Evolutionary conservation across 148 eudicot species (phyloP).

Genomic region (Rheum nobile): DNA sequence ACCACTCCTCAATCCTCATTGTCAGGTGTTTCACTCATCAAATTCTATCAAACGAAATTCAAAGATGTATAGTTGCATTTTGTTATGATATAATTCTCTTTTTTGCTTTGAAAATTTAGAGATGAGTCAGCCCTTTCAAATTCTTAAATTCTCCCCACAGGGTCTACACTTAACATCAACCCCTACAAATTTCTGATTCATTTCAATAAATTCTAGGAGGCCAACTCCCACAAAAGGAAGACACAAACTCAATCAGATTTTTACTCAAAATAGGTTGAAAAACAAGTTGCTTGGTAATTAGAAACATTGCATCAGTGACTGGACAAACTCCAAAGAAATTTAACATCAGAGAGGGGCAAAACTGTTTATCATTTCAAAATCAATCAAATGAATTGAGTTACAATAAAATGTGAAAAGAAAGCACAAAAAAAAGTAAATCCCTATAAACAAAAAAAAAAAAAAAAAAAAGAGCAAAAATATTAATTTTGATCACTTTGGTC

Average conservation of each 20-base stretch:
- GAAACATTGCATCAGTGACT: neutral
- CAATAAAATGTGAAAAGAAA: neutral
- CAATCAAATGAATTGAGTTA: neutral
- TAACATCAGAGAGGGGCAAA: neutral
- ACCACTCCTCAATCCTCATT: no score
- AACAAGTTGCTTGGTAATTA: neutral
- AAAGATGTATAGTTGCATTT: neutral
- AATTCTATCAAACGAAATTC: neutral
- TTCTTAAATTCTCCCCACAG: no score
- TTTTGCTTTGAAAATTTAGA: no score
- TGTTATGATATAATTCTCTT: neutral
- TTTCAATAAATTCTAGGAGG: no score
- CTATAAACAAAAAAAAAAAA: neutral
- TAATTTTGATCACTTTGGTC: constrained; percentile 4
- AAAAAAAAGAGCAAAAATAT: neutral
- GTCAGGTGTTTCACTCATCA: neutral
- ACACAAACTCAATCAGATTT: no score
- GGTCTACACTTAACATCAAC: neutral
- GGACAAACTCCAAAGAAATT: neutral
- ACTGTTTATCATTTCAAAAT: neutral
- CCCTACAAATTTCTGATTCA: no score
- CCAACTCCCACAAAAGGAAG: no score
- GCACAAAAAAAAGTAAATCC: neutral
- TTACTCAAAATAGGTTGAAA: neutral
- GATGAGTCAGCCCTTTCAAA: neutral